These are phyloP conservation scores for Pyrus betulifolia DNA, from an alignment of 306 rosid species.

Conservation along the genomic window DNA sequence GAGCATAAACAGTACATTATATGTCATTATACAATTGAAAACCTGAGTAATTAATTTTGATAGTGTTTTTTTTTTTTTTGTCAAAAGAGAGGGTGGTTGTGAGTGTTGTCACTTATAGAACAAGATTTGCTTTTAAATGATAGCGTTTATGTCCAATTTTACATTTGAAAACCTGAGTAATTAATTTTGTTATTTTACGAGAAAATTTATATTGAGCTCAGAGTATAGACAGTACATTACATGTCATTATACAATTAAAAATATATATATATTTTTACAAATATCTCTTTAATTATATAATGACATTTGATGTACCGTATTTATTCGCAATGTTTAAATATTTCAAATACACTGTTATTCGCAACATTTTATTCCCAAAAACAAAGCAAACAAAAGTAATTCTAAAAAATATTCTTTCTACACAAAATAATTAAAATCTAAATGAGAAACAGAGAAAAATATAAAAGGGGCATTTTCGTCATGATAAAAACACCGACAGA, in stretches of 20 bases:
- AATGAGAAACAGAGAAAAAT: background rate
- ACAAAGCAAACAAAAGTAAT: background rate
- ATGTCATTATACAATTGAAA: too few relatives aligned
- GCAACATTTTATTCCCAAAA: background rate
- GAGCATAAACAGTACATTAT: rapidly evolving
- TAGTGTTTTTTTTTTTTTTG: too few relatives aligned
- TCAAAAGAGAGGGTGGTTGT: too few relatives aligned
- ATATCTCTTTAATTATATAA: too few relatives aligned
- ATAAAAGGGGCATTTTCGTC: background rate
- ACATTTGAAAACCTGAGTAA: too few relatives aligned
- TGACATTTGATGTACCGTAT: rapidly evolving
- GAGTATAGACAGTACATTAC: rapidly evolving
- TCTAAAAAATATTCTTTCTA: too few relatives aligned
- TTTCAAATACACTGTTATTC: background rate
- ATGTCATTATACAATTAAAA: too few relatives aligned
- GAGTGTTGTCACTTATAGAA: background rate
- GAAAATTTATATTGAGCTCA: too few relatives aligned
- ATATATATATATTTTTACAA: too few relatives aligned
- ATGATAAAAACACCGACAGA: background rate
- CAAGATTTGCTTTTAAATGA: background rate
- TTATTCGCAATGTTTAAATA: too few relatives aligned
- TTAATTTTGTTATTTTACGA: too few relatives aligned
- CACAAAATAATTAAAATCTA: background rate
- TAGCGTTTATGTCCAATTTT: background rate
- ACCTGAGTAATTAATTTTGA: too few relatives aligned